Percentiles rank a stretch among this genome's conserved stretches.
Conservation (phyloP, 352 stramenopile species). For the Phytophthora chlamydospora region DNA sequence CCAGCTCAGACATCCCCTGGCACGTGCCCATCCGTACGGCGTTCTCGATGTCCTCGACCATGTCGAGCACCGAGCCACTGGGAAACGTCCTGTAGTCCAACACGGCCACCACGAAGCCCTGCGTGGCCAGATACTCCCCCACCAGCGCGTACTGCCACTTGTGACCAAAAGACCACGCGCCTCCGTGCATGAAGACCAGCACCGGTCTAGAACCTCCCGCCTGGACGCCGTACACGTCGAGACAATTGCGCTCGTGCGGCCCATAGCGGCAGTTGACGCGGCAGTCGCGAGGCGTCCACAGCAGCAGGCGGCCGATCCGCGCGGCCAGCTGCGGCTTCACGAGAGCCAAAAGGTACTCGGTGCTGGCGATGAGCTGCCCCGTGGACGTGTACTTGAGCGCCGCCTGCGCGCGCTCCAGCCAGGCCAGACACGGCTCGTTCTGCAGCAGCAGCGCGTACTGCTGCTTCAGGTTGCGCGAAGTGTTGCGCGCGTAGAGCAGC, state of each 20-base stretch:
- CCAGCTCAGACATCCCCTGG: neutral
- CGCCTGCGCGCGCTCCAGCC: conserved; percentile 15
- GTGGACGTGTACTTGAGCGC: conserved; percentile 52
- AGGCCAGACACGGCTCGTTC: conserved; percentile 25
- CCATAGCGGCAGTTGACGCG: conserved; percentile 49
- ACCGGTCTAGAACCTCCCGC: conserved; percentile 52
- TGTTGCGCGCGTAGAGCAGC: conserved; percentile 32
- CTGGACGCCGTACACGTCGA: conserved; percentile 69
- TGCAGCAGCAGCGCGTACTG: conserved; percentile 32
- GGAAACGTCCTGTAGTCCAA: conserved; percentile 93
- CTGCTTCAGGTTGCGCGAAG: conserved; percentile 22
- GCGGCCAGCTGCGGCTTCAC: conserved; percentile 55
- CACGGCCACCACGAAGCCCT: conserved; percentile 82
- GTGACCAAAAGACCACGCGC: conserved; percentile 83
- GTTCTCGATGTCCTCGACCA: conserved; percentile 88
- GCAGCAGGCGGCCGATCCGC: conserved; percentile 51
- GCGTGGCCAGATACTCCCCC: conserved; percentile 58
- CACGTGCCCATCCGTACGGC: conserved; percentile 37
- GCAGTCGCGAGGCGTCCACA: conserved; percentile 41
- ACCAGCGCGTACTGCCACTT: conserved; percentile 84
- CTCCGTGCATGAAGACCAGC: conserved; percentile 92
- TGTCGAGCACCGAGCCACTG: conserved; percentile 77
- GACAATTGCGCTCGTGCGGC: conserved; percentile 51
- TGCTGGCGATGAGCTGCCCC: conserved; percentile 56
- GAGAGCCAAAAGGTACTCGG: conserved; percentile 61